Conservation (phyloP, 2,329 filamentous ascomycete species). For the Samsoniella hepiali region DNA sequence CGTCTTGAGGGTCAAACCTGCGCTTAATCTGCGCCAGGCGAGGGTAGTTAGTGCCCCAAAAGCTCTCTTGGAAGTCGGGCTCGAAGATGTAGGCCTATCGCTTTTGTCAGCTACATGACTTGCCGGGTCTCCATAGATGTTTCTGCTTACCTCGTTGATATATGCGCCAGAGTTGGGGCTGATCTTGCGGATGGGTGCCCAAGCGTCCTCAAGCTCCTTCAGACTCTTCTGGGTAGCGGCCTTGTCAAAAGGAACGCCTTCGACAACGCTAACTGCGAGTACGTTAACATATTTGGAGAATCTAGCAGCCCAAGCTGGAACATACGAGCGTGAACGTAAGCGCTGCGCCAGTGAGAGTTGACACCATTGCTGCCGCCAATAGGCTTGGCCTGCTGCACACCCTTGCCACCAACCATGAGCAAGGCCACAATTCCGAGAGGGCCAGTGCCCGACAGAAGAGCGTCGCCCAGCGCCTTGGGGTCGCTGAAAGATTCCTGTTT, state of each 20-base stretch:
- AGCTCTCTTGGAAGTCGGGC: slow-evolving; percentile 37
- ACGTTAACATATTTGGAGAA: background rate
- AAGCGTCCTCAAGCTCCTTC: slow-evolving; percentile 25
- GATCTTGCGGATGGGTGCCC: slow-evolving; percentile 38
- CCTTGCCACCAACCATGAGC: slow-evolving; percentile 44
- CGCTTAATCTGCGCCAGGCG: slow-evolving; percentile 44
- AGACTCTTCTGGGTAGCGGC: slow-evolving; percentile 30
- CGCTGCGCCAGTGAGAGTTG: slow-evolving; percentile 45
- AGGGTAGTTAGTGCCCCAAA: slow-evolving; percentile 46
- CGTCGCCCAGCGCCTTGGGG: slow-evolving; percentile 33
- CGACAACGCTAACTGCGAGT: slow-evolving; percentile 26
- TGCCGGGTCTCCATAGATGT: background rate
- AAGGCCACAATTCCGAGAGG: slow-evolving; percentile 30
- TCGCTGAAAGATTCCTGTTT: slow-evolving; percentile 36
- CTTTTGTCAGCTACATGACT: background rate
- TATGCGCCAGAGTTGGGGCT: slow-evolving; percentile 42
- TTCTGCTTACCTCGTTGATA: slow-evolving; percentile 40
- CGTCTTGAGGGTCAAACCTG: slow-evolving; percentile 43
- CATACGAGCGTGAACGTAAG: slow-evolving; percentile 36
- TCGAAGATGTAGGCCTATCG: slow-evolving; percentile 36
- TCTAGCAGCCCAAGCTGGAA: background rate
- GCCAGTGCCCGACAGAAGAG: slow-evolving; percentile 34
- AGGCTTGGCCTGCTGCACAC: slow-evolving; percentile 41
- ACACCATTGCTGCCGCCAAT: slow-evolving; percentile 44
- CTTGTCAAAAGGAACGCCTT: slow-evolving; percentile 33